Evolutionary conservation across 495 filamentous ascomycete genomes (phyloP), one percentile per base, ranked within the genome.

Genomic region (Aspergillus incahuasiensis): DNA sequence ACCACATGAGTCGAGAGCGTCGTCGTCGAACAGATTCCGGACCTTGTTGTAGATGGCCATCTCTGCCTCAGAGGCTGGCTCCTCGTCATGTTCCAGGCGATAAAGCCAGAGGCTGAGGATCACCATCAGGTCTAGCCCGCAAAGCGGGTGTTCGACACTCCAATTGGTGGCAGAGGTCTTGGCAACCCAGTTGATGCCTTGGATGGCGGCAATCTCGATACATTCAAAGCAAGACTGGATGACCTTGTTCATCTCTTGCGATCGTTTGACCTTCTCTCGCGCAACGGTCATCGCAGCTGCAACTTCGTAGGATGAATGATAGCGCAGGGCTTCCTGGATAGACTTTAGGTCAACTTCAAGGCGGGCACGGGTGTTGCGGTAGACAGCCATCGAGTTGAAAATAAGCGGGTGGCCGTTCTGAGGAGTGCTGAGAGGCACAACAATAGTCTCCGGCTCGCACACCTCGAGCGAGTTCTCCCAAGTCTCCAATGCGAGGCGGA

Each of bases 301-400:
- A 42, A 98, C 94, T 65, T 98, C 94, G 65, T 95, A 97, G 3
- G 91, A 89, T 53, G 95, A 92, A 68, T 98, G 94, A 68, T 97
- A 97, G 28, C 95, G 88, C 54, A 98, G 82, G 4, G 94, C 94
- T 74, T 97, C 94, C 74, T 98, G 94, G 40, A 98, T 88, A 22
- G 84, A 85, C 77, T 96, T 95, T 54, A 98, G 79, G 63, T 98
- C 95, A 49, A 98, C 94, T 71, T 95, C 88, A 44, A 98, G 79
- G 55, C 95, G 89, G 38, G 90, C 89, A 34, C 91, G 88, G 22
- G 94, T 92, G 69, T 96, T 96, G 62, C 94, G 89, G 73, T 90
- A 97, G 75, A 97, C 87, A 18, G 95, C 95, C 87, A 95, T 90
- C 59, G 95, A 94, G 71, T 98, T 98, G 83, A 98, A 98, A 67